Percentiles rank a stretch among this genome's conserved stretches.
Evolutionary conservation across 345 rosid genomes (phyloP).

Genomic region (Eucalyptus microcorys): DNA sequence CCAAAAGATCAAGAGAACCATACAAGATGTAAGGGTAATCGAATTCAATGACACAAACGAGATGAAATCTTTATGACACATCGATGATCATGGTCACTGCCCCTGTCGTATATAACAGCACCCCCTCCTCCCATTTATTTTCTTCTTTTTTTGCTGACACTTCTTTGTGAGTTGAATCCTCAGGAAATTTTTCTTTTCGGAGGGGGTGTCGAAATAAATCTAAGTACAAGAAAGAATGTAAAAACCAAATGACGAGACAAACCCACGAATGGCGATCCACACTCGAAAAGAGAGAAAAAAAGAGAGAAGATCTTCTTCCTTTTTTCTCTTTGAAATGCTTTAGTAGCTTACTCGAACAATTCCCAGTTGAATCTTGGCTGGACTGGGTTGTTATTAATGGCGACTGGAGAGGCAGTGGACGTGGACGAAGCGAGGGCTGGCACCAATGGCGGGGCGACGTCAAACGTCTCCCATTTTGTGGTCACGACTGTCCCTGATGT

Average conservation of each 20-base stretch:
- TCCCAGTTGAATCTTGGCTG: constrained; percentile 91
- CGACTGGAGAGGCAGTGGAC: not conserved
- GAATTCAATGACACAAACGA: not conserved
- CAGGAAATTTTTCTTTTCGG: not conserved
- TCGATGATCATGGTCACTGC: not conserved
- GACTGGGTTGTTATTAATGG: constrained; percentile 4
- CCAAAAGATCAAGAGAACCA: not conserved
- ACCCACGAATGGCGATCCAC: constrained; percentile 39
- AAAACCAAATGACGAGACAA: constrained; percentile 26
- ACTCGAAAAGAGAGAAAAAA: constrained; percentile 14
- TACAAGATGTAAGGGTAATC: not conserved
- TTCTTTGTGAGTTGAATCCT: not conserved
- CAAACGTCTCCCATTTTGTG: constrained; percentile 95
- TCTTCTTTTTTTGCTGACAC: not conserved
- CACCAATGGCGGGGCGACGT: constrained; percentile 18
- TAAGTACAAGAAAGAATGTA: constrained; percentile 88
- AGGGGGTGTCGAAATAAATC: constrained; percentile 30
- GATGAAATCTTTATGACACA: not conserved
- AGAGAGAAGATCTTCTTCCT: not conserved
- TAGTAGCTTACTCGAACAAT: constrained; percentile 39
- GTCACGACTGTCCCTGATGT: constrained; percentile 53
- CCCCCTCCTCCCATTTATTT: not conserved
- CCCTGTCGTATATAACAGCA: not conserved
- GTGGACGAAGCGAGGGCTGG: constrained; percentile 27
- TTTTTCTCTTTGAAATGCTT: not conserved